Evolutionary conservation across 345 rosid species (phyloP).

Genomic region (Acer negundo): DNA sequence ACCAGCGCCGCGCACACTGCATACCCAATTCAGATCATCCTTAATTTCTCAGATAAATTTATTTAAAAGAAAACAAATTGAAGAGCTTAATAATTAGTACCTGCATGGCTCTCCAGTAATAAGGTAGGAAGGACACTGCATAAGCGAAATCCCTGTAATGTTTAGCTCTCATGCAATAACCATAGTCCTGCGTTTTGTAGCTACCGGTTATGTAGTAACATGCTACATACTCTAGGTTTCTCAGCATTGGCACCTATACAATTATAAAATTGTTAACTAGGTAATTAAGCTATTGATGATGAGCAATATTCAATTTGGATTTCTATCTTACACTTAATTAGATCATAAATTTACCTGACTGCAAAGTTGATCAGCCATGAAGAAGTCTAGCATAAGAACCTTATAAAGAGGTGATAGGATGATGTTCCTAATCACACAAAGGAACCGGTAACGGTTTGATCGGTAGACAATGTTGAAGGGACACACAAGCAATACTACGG

Average conservation of each 20-base stretch:
- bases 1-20: constrained; percentile 97
- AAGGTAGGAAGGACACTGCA: constrained; percentile 95
- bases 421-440: constrained; percentile 73
- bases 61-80: neutral
- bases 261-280: constrained; percentile 9
- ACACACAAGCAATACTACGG: constrained; percentile 60
- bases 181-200: constrained; percentile 84
- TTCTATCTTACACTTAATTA: neutral
- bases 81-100: constrained; percentile 27
- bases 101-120: constrained; percentile 99
- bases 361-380: constrained; percentile 99
- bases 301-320: neutral
- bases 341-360: constrained; percentile 65
- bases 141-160: constrained; percentile 87
- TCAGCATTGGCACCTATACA: constrained; percentile 72
- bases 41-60: neutral
- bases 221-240: constrained; percentile 81
- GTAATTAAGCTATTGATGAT: neutral
- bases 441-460: constrained; percentile 74
- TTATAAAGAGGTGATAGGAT: constrained; percentile 87
- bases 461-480: constrained; percentile 79
- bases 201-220: constrained; percentile 96
- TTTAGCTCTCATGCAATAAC: constrained; percentile 75
- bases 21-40: neutral
- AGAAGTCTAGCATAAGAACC: constrained; percentile 92